A percentile compares a stretch with the other conserved stretches of the same genome.
phyloP scores from a whole-genome alignment of 805 yeast species.

The Metschnikowia lochheadii region DNA sequence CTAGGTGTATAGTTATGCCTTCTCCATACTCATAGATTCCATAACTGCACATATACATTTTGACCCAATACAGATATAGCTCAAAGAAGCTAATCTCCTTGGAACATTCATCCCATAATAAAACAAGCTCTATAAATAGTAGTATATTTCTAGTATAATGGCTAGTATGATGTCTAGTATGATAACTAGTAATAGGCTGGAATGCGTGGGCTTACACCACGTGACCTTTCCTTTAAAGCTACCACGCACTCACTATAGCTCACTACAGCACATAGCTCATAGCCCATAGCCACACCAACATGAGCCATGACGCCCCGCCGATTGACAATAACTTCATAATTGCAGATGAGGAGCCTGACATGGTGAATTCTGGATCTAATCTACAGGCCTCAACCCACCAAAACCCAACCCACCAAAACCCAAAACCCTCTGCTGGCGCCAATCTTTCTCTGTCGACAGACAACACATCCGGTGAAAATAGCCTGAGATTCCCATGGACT shows the following conservation, averaged over 20 bases:
- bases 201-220: background rate
- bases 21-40: no score
- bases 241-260: background rate
- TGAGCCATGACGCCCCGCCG: background rate
- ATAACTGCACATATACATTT: no score
- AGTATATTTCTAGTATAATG: no score
- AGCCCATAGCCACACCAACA: background rate
- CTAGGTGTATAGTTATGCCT: no score
- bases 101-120: no score
- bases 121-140: no score
- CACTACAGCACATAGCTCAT: background rate
- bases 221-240: background rate
- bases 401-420: background rate
- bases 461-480: background rate
- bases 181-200: no score
- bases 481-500: conserved; percentile 9
- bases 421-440: background rate
- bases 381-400: background rate
- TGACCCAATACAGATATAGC: no score
- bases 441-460: background rate
- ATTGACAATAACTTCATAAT: conserved; percentile 25
- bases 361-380: background rate
- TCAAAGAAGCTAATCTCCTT: no score
- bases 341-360: conserved; percentile 27
- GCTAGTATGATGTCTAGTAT: no score